Base-by-base conservation (phyloP, 495 filamentous ascomycete genomes). In the Aspergillus sparsus region DNA sequence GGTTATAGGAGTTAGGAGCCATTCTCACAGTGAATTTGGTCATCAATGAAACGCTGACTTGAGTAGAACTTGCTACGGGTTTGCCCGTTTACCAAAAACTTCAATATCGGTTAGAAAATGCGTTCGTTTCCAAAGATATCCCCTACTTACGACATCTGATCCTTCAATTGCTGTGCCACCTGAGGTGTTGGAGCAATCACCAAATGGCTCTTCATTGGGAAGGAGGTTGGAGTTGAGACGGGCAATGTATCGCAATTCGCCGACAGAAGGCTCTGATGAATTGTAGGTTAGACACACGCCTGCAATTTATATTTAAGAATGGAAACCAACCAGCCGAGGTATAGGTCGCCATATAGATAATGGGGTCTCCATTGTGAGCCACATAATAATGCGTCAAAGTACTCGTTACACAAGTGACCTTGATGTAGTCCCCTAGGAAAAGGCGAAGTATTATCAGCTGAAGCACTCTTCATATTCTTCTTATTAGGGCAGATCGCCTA, bases 1-100 rank as follows among this genome's bases (percentile, higher is more conserved):
- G 27, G 2, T 18, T 21, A 7, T 47, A 18, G 15, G 8, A 16
- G 44, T 67, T 52, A 71, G 37, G 11, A 15, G 44, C 41, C 9
- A 39, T 52, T 42, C 59, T 46, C 39, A 71, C 86, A 89, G 62
- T 88, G 84, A 7, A 79, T 77, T 11, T 83, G 73, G 61, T 88
- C 85, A 65, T 89, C 86, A 71, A 89, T 88, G 71, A 88, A 88
- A 0, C 83, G 76, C 12, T 85, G 74, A 62, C 82, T 84, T 13
- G 83, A 87, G 73, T 86, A 89, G 75, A 89, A 89, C 69, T 89
- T 89, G 68, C 80, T 83, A 27, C 86, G 82, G 0, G 86, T 88
- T 63, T 87, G 74, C 11, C 84, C 82, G 60, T 79, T 66, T 37
- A 88, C 82, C 36, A 84, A 49, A 63, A 80, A 88, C 65, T 58